Percentiles rank a stretch among this genome's conserved stretches.
phyloP scores from a whole-genome alignment of 768 basidiomycete species.

The Tricholoma furcatifolium region DNA sequence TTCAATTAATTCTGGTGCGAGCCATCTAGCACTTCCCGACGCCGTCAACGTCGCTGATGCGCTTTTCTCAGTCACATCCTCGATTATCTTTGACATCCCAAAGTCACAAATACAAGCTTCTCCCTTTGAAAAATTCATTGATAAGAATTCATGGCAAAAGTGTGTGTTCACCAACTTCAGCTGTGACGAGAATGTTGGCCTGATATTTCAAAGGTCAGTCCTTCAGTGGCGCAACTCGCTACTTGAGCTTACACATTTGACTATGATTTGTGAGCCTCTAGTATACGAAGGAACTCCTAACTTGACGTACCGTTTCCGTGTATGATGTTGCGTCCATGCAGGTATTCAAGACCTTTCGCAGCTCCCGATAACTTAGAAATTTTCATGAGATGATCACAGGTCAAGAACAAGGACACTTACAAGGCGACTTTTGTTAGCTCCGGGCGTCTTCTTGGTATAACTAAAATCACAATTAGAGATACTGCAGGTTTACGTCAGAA shows the following conservation, averaged over 20 bases:
- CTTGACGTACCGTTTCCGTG: slow-evolving; percentile 57
- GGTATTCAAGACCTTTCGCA: slow-evolving; percentile 54
- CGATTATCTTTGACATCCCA: slow-evolving; percentile 61
- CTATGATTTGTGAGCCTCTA: slow-evolving; percentile 27
- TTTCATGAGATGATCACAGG: not conserved
- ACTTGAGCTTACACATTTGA: slow-evolving; percentile 54
- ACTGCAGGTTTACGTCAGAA: not conserved
- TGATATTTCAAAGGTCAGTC: not conserved
- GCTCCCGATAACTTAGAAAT: slow-evolving; percentile 47
- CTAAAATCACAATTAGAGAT: slow-evolving; percentile 23
- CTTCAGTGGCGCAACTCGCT: not conserved
- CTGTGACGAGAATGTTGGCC: slow-evolving; percentile 55
- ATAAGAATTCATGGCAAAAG: not conserved
- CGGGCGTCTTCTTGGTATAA: slow-evolving; percentile 35
- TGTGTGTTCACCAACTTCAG: slow-evolving; percentile 32
- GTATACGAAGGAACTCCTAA: slow-evolving; percentile 2
- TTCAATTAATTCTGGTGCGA: slow-evolving; percentile 58
- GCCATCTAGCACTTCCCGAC: slow-evolving; percentile 55
- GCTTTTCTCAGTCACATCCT: slow-evolving; percentile 51
- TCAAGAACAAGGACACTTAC: slow-evolving; percentile 28
- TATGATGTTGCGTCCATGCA: slow-evolving; percentile 50
- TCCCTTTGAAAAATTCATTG: slow-evolving; percentile 30
- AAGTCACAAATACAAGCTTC: slow-evolving; percentile 62
- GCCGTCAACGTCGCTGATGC: slow-evolving; percentile 46
- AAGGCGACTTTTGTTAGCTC: slow-evolving; percentile 39